phyloP scores from a whole-genome alignment of 768 basidiomycete genomes.

The Lentinus brumalis region DNA sequence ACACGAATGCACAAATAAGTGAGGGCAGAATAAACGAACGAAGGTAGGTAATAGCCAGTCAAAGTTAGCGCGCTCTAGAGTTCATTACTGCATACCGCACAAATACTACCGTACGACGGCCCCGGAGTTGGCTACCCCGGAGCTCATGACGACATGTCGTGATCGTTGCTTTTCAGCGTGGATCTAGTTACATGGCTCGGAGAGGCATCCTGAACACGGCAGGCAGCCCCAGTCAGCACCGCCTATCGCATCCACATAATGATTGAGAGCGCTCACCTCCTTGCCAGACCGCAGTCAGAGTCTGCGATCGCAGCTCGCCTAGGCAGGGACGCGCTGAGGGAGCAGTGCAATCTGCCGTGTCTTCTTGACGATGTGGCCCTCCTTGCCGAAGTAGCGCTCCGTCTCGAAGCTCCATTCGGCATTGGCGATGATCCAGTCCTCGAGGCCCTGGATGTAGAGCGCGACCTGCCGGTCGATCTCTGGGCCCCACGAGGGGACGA shows the following conservation, averaged over 20 bases:
- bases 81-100: constrained; percentile 5
- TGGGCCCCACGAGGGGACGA: constrained; percentile 70
- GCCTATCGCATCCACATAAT: not conserved
- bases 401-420: constrained; percentile 75
- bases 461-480: constrained; percentile 62
- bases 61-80: not conserved
- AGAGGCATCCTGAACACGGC: no score
- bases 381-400: constrained; percentile 71
- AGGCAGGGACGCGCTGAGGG: constrained; percentile 28
- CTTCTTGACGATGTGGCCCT: constrained; percentile 53
- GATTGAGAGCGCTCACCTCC: not conserved
- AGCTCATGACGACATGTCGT: not conserved
- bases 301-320: not conserved
- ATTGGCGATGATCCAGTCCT: constrained; percentile 73
- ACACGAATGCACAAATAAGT: not conserved
- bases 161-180: not conserved
- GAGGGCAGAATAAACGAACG: constrained; percentile 2
- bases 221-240: not conserved
- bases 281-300: not conserved
- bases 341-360: constrained; percentile 55
- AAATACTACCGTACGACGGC: not conserved
- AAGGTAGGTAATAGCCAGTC: not conserved
- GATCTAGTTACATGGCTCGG: not conserved
- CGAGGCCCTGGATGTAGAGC: constrained; percentile 65
- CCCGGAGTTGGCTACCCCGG: not conserved